These are phyloP conservation scores for Ceratocystis lukuohia DNA, from an alignment of 2,329 filamentous ascomycete genomes.

Conservation along the genomic window DNA sequence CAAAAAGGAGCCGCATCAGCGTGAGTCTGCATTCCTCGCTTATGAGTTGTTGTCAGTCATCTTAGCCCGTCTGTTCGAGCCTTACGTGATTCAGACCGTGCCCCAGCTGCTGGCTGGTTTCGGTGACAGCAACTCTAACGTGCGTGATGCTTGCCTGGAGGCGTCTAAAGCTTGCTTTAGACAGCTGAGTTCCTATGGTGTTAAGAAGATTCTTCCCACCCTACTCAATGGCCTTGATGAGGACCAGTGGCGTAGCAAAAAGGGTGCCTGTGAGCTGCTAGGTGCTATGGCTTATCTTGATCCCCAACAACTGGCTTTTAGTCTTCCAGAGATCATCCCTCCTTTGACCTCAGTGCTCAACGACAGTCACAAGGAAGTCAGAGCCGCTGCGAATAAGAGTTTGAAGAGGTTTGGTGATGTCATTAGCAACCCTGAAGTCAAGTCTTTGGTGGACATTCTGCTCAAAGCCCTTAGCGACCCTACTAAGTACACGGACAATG, in stretches of 20 bases:
- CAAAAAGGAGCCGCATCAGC: constrained; percentile 80
- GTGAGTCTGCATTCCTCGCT: constrained; percentile 77
- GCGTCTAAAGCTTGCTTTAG: constrained; percentile 91
- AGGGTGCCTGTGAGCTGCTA: constrained; percentile 89
- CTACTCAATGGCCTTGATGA: constrained; percentile 87
- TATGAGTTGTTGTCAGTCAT: constrained; percentile 83
- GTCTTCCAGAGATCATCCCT: constrained; percentile 90
- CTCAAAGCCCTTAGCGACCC: constrained; percentile 95
- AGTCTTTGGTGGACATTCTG: constrained; percentile 76
- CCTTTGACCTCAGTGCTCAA: constrained; percentile 88
- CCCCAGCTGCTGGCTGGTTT: constrained; percentile 82
- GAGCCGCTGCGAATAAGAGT: constrained; percentile 81
- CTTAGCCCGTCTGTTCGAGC: constrained; percentile 81
- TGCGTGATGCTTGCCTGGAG: constrained; percentile 83
- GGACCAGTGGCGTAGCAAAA: constrained; percentile 95
- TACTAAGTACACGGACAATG: constrained; percentile 92
- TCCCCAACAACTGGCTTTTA: constrained; percentile 82
- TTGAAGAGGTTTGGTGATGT: constrained; percentile 97
- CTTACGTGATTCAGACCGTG: constrained; percentile 90
- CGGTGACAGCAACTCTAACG: constrained; percentile 74
- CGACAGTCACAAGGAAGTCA: constrained; percentile 95
- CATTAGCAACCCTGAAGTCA: constrained; percentile 95
- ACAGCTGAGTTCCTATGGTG: constrained; percentile 84
- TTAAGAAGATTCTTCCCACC: constrained; percentile 85
- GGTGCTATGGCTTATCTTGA: constrained; percentile 98